Evolutionary conservation across 1,139 yeast species (phyloP).

Genomic region (Suhomyces terraborum): DNA sequence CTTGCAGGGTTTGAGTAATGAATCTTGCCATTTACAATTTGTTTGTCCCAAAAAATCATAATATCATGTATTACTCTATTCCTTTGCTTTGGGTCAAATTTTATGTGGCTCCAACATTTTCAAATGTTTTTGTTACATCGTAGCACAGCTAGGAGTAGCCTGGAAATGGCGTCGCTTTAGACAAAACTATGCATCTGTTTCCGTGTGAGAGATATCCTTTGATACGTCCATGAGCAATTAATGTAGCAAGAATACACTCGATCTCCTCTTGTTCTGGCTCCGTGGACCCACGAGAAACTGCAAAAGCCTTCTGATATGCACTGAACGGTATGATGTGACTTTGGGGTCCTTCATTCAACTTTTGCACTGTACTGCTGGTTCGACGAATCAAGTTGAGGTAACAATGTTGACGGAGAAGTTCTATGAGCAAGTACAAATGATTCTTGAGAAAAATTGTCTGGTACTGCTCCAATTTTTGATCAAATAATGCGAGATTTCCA

Average conservation of each 20-base stretch:
- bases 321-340: slow-evolving; percentile 48
- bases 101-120: no score
- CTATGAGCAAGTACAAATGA: slow-evolving; percentile 64
- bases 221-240: slow-evolving; percentile 62
- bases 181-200: slow-evolving; percentile 71
- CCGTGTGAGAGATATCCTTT: slow-evolving; percentile 86
- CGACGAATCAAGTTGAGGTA: slow-evolving; percentile 55
- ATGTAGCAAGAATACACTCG: slow-evolving; percentile 71
- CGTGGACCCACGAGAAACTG: slow-evolving; percentile 29
- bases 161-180: slow-evolving; percentile 76
- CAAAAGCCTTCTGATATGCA: slow-evolving; percentile 51
- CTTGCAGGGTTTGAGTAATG: no score
- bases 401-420: slow-evolving; percentile 54
- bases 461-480: slow-evolving; percentile 42
- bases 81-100: no score
- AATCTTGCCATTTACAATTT: no score
- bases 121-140: no score
- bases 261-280: slow-evolving; percentile 46
- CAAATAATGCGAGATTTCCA: slow-evolving; percentile 60
- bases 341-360: slow-evolving; percentile 26
- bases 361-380: slow-evolving; percentile 40
- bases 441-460: slow-evolving; percentile 57
- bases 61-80: no score
- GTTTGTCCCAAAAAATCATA: no score
- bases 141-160: slow-evolving; percentile 3